Conservation (phyloP, 768 basidiomycete species). For the Hortiboletus campestris region DNA sequence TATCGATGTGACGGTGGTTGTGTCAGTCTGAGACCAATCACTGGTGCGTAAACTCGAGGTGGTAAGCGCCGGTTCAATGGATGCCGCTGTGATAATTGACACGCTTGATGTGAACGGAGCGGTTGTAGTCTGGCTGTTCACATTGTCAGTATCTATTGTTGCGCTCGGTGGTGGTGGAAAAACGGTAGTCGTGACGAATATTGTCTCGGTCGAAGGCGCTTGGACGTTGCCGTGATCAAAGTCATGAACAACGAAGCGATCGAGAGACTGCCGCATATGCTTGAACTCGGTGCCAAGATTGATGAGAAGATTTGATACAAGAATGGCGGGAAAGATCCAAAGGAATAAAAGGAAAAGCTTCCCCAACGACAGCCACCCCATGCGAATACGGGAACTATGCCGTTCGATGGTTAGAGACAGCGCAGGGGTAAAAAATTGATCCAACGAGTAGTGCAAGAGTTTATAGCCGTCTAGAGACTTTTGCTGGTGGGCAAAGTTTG, state of each 20-base stretch:
- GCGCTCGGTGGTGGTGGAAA: constrained; percentile 10
- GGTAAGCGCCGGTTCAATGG: constrained; percentile 2
- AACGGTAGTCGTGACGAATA: constrained; percentile 32
- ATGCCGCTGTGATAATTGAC: constrained; percentile 9
- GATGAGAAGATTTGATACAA: constrained; percentile 19
- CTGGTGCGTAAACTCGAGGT: background rate
- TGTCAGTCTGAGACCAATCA: constrained; percentile 14
- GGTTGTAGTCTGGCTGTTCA: constrained; percentile 3
- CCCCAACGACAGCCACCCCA: constrained; percentile 11
- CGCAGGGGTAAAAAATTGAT: constrained; percentile 57
- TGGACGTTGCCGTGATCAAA: constrained; percentile 6
- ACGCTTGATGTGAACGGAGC: constrained; percentile 1
- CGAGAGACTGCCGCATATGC: constrained; percentile 24
- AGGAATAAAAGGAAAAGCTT: constrained; percentile 14
- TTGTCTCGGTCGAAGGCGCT: constrained; percentile 19
- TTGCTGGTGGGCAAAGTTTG: constrained; percentile 58
- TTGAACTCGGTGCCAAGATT: constrained; percentile 30
- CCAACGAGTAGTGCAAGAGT: constrained; percentile 56
- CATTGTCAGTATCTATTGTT: background rate
- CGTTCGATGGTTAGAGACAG: constrained; percentile 38
- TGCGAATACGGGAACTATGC: constrained; percentile 1
- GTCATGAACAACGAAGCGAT: constrained; percentile 13
- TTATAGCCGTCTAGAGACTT: constrained; percentile 38
- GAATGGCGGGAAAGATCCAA: constrained; percentile 15
- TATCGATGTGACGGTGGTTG: constrained; percentile 6